Conservation (phyloP, 2,329 filamentous ascomycete genomes). For the Fusarium albosuccineum region DNA sequence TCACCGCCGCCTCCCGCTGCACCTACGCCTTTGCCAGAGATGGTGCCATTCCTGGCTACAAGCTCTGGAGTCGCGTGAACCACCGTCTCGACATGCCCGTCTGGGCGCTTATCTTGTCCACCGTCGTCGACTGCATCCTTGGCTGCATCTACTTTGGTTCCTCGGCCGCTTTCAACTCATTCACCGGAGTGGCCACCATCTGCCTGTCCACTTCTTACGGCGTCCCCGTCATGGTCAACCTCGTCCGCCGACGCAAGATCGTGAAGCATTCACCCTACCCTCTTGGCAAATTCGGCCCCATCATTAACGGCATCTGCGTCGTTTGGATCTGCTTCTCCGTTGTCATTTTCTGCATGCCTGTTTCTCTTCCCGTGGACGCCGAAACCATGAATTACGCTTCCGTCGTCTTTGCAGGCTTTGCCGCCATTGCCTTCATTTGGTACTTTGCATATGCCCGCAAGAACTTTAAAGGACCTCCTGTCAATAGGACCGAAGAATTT, state of each 20-base stretch:
- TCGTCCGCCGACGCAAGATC: constrained; percentile 74
- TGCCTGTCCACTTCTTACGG: constrained; percentile 82
- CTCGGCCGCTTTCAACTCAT: constrained; percentile 81
- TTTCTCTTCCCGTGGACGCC: constrained; percentile 68
- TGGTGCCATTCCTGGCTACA: constrained; percentile 78
- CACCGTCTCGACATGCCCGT: constrained; percentile 76
- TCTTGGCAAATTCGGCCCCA: constrained; percentile 75
- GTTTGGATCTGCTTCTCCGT: constrained; percentile 78
- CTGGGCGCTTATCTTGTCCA: constrained; percentile 76
- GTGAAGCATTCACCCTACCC: constrained; percentile 76
- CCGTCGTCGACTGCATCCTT: constrained; percentile 76
- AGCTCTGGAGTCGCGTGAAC: constrained; percentile 75
- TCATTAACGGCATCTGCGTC: constrained; percentile 77
- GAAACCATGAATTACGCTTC: constrained; percentile 75
- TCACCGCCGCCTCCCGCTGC: constrained; percentile 80
- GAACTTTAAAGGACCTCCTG: constrained; percentile 70
- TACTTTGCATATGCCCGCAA: constrained; percentile 73
- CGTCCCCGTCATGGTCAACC: constrained; percentile 78
- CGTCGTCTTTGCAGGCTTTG: constrained; percentile 75
- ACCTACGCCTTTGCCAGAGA: constrained; percentile 83
- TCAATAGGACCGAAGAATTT: constrained; percentile 19
- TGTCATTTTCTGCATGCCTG: constrained; percentile 82
- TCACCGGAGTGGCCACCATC: constrained; percentile 84
- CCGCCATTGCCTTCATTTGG: constrained; percentile 70
- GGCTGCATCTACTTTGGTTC: constrained; percentile 86